Conservation (phyloP, 2,329 filamentous ascomycete genomes). For the Colletotrichum sublineola region DNA sequence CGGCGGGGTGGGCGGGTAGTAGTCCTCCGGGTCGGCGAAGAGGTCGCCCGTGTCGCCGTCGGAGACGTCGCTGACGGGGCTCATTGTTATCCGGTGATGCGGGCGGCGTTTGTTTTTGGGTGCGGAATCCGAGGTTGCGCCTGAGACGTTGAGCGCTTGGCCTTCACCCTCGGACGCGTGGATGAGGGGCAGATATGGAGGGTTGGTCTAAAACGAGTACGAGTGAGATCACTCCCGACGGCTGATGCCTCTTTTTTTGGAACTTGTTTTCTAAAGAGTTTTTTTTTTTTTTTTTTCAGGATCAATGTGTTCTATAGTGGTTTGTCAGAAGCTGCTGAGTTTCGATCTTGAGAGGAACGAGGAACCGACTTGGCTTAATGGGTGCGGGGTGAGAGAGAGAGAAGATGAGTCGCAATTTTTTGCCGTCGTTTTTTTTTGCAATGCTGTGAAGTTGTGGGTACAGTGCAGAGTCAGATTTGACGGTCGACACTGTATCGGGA, state of each 20-base stretch:
- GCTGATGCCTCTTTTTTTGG: background rate
- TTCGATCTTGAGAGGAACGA: background rate
- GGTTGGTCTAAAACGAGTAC: background rate
- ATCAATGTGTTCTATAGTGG: background rate
- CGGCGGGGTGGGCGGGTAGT: conserved; percentile 81
- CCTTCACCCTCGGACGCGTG: background rate
- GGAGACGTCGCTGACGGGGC: conserved; percentile 36
- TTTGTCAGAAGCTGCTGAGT: background rate
- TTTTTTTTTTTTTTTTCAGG: background rate
- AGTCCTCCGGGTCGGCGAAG: conserved; percentile 86
- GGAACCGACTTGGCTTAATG: background rate
- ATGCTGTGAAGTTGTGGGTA: conserved; percentile 36
- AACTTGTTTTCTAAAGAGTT: background rate
- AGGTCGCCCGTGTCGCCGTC: conserved; percentile 63
- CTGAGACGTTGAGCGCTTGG: conserved; percentile 1
- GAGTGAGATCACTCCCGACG: background rate
- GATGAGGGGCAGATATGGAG: conserved; percentile 6
- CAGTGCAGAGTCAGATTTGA: conserved; percentile 12
- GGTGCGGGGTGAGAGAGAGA: conserved; percentile 24
- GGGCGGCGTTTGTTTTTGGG: too few relatives aligned
- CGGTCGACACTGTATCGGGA: background rate
- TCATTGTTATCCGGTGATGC: conserved; percentile 3
- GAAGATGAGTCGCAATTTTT: conserved; percentile 32
- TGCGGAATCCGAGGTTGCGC: background rate
- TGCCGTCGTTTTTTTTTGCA: background rate